Evolutionary conservation across 306 rosid genomes (phyloP), one percentile per base, ranked within the genome.

Genomic region (Acmispon strigosus): DNA sequence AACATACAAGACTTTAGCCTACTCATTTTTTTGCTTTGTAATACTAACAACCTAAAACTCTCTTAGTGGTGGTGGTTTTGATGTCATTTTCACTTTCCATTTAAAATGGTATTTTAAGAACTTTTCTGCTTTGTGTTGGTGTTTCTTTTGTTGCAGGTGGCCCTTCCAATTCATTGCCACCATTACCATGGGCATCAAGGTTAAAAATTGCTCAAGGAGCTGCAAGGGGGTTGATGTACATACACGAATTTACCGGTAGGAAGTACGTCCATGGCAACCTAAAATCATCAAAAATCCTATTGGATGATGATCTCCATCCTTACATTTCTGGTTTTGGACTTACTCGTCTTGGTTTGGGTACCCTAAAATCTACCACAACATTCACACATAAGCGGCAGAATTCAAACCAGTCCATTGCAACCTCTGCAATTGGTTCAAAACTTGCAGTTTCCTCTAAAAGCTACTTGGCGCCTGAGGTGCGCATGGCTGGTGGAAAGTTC

Each of bases 191-290:
- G 96, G 56, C 77, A 13, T 62, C 86, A n/a, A 82, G 91, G 82
- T 76, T 92, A 68, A 92, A 80, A 77, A 89, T 92, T 70, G 91
- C 86, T 60, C 93, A 81, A 84, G 92, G 96, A 76, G 62, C 81
- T 27, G 92, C 96, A 1, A 78, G 88, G 60, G 97, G 97, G 54
- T 76, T 91, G 61, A 77, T 81, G 62, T 82, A 82, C 83, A 83
- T 88, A 20, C 93, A 89, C 2, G 96, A 91, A 71, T 80, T 81
- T 45, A 88, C 78, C 63, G 85, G 88, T 62, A 78, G 88, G 41
- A 91, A 92, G 69, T 81, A 84, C 41, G 67, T 85, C 29, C 97
- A 91, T 58, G 93, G 97, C 57, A 87, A 75, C 87, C 44, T 89
- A 8, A 89, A 87, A 69, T 84, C 97, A 15, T 82, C 91, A 0